Percentiles rank a stretch among this genome's conserved stretches.
These are phyloP conservation scores for Calocybe gangraenosa DNA, from an alignment of 768 basidiomycete species.

Conservation along the genomic window DNA sequence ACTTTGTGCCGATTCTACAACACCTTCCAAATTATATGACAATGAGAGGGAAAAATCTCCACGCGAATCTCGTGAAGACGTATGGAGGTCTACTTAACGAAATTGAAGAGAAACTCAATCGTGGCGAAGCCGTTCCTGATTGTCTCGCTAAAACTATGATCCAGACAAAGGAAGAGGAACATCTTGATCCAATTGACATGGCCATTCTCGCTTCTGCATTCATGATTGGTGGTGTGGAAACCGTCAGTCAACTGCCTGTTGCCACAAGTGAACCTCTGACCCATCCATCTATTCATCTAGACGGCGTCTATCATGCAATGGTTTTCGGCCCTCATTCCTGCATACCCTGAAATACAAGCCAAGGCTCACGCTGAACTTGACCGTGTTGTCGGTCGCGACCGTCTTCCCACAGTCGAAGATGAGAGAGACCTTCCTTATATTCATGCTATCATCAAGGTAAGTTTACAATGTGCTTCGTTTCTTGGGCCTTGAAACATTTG, in stretches of 20 bases:
- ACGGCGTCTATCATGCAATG: slow-evolving; percentile 34
- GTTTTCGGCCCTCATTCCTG: slow-evolving; percentile 33
- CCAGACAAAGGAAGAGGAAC: slow-evolving; percentile 26
- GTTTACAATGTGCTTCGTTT: slow-evolving; percentile 6
- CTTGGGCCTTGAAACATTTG: slow-evolving; percentile 13
- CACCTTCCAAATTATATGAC: slow-evolving; percentile 32
- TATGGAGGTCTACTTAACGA: slow-evolving; percentile 37
- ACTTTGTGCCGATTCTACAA: slow-evolving; percentile 41
- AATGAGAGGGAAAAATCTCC: slow-evolving; percentile 34
- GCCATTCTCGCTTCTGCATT: slow-evolving; percentile 36
- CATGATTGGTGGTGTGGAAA: slow-evolving; percentile 43
- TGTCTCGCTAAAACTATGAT: slow-evolving; percentile 39
- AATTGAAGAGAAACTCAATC: slow-evolving; percentile 30
- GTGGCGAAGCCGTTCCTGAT: slow-evolving; percentile 35
- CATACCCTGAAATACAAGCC: slow-evolving; percentile 23
- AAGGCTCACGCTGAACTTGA: slow-evolving; percentile 28
- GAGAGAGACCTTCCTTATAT: slow-evolving; percentile 31
- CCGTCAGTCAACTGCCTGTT: slow-evolving; percentile 21
- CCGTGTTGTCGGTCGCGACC: slow-evolving; percentile 24
- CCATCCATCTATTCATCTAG: slow-evolving; percentile 18
- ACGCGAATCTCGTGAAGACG: slow-evolving; percentile 29
- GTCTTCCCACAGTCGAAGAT: slow-evolving; percentile 27
- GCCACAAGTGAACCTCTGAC: neutral
- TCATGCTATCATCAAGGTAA: slow-evolving; percentile 28
- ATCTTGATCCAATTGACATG: slow-evolving; percentile 35